Percentiles rank a stretch among this genome's conserved stretches.
Conservation (phyloP, 1,284 basidiomycete genomes). For the Marasmius oreades region DNA sequence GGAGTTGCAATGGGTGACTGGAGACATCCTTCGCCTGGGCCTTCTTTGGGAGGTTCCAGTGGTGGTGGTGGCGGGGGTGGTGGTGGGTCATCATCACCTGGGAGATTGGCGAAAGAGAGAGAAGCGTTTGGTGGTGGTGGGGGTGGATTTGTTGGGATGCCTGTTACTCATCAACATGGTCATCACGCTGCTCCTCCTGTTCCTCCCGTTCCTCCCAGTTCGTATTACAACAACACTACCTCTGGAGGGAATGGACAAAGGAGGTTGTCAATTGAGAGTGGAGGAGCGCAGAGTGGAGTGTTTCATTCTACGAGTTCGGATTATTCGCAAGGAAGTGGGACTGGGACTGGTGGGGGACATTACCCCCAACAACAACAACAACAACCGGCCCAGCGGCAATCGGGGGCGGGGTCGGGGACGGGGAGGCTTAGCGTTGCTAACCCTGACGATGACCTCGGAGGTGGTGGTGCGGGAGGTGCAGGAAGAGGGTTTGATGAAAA, state of each 20-base stretch:
- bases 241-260: neutral
- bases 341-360: neutral
- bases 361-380: neutral
- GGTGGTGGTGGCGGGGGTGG: neutral
- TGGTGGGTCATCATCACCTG: neutral
- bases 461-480: neutral
- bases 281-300: neutral
- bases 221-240: neutral
- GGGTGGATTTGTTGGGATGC: neutral
- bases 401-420: too few relatives aligned
- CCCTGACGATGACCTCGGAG: neutral
- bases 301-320: neutral
- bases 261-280: neutral
- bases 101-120: neutral
- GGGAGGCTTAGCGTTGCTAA: neutral
- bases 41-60: neutral
- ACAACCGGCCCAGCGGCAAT: too few relatives aligned
- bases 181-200: neutral
- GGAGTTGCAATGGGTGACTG: neutral
- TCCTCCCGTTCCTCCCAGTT: neutral
- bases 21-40: constrained; percentile 4
- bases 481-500: constrained; percentile 20
- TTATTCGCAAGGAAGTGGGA: neutral
- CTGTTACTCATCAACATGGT: neutral
- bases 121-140: neutral